A percentile compares a stretch with the other conserved stretches of the same genome.
phyloP scores from a whole-genome alignment of 2,329 filamentous ascomycete genomes.

The Pseudocercospora macadamiae region DNA sequence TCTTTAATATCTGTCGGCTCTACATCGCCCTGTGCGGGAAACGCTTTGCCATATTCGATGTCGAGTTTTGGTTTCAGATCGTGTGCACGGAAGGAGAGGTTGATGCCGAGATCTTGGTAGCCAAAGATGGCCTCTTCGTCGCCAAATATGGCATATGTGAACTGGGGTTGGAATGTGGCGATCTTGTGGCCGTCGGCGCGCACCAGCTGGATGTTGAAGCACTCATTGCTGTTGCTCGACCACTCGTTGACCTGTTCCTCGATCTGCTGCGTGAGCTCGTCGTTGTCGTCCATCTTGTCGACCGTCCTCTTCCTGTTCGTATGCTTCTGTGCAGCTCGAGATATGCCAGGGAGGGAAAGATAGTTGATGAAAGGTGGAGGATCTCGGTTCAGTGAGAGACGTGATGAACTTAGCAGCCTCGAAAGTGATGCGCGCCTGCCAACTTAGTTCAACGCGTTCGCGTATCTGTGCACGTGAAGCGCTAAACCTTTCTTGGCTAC shows the following conservation, averaged over 20 bases:
- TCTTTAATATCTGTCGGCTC: conserved; percentile 70
- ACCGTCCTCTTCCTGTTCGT: too few relatives aligned
- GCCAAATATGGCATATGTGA: conserved; percentile 90
- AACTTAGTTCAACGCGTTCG: too few relatives aligned
- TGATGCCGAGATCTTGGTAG: conserved; percentile 79
- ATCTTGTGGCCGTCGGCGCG: conserved; percentile 51
- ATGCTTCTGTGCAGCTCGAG: too few relatives aligned
- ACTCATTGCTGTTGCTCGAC: conserved; percentile 64
- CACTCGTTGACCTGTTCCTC: conserved; percentile 42
- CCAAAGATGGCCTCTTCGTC: conserved; percentile 92
- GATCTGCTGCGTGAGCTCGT: conserved; percentile 32
- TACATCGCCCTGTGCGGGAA: conserved; percentile 67
- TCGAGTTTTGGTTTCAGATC: conserved; percentile 79
- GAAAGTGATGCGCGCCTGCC: too few relatives aligned
- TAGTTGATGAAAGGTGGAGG: too few relatives aligned
- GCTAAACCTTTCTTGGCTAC: too few relatives aligned
- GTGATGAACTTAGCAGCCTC: too few relatives aligned
- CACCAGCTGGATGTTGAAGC: conserved; percentile 64
- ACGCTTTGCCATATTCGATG: conserved; percentile 72
- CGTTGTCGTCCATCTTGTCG: conserved; percentile 25
- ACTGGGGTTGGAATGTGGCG: conserved; percentile 72
- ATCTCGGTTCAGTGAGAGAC: too few relatives aligned
- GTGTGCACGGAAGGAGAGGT: conserved; percentile 68
- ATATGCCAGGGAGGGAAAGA: too few relatives aligned
- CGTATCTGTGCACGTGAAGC: too few relatives aligned